Conservation (phyloP, 2,329 filamentous ascomycete genomes). For the Clonostachys rhizophaga region DNA sequence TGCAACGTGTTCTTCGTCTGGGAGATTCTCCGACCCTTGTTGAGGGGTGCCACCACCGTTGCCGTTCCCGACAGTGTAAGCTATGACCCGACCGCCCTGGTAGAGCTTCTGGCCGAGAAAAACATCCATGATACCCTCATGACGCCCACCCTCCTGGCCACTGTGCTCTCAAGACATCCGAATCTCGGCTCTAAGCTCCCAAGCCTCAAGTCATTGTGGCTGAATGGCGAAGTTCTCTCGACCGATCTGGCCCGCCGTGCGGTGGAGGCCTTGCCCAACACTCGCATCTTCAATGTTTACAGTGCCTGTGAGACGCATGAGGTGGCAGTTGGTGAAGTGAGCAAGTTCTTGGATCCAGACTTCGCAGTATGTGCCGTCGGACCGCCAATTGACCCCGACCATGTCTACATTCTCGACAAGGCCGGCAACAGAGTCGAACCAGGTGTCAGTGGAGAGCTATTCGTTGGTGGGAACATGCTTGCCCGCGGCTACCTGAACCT, state of each 20-base stretch:
- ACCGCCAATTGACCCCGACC: slow-evolving; percentile 59
- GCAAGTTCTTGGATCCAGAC: slow-evolving; percentile 59
- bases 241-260: slow-evolving; percentile 69
- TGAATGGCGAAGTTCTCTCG: slow-evolving; percentile 80
- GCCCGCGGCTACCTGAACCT: slow-evolving; percentile 75
- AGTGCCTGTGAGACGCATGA: slow-evolving; percentile 81
- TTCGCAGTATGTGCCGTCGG: slow-evolving; percentile 70
- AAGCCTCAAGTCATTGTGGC: slow-evolving; percentile 66
- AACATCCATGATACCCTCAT: slow-evolving; percentile 76
- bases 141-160: slow-evolving; percentile 75
- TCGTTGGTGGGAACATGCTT: slow-evolving; percentile 67
- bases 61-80: slow-evolving; percentile 71
- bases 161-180: slow-evolving; percentile 66
- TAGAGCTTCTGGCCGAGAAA: slow-evolving; percentile 62
- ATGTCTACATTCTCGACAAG: slow-evolving; percentile 71
- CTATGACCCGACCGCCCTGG: slow-evolving; percentile 71
- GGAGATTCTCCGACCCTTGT: slow-evolving; percentile 74
- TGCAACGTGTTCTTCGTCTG: slow-evolving; percentile 87
- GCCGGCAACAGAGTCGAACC: slow-evolving; percentile 57
- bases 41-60: slow-evolving; percentile 72
- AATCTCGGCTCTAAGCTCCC: slow-evolving; percentile 60
- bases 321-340: slow-evolving; percentile 72
- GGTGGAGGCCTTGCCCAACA: slow-evolving; percentile 61
- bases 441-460: slow-evolving; percentile 68
- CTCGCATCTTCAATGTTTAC: slow-evolving; percentile 73